phyloP scores from a whole-genome alignment of 305 asterid species.

The Solanum hybrid region DNA sequence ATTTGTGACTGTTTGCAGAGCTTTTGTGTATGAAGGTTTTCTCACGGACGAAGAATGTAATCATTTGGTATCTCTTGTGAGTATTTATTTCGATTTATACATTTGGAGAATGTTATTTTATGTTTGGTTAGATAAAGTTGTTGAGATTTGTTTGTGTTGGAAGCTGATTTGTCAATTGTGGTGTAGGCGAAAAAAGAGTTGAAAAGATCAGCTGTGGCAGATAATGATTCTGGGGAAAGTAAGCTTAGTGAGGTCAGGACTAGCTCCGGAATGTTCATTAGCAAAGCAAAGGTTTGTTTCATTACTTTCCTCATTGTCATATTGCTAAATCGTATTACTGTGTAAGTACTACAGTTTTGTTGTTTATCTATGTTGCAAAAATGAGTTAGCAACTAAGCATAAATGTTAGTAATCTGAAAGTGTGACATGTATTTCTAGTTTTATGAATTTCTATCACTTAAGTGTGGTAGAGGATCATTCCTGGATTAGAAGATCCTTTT shows the following conservation, averaged over 20 bases:
- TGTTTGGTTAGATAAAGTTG: not conserved
- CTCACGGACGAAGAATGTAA: constrained; percentile 82
- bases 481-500: not conserved
- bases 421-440: not conserved
- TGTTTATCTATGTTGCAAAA: not conserved
- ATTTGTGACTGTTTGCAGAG: constrained; percentile 29
- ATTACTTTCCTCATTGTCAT: not conserved
- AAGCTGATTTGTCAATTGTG: not conserved
- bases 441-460: not conserved
- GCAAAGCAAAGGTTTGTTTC: constrained; percentile 60
- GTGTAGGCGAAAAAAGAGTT: constrained; percentile 76
- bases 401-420: not conserved
- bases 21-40: constrained; percentile 83
- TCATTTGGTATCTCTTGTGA: constrained; percentile 74
- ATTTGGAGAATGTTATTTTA: not conserved
- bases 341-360: constrained; percentile 1
- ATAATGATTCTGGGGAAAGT: constrained; percentile 66
- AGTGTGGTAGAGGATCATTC: not conserved
- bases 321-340: not conserved
- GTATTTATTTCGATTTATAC: constrained; percentile 12
- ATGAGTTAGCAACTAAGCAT: not conserved
- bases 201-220: constrained; percentile 89
- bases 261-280: constrained; percentile 91
- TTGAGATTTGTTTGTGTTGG: not conserved
- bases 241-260: constrained; percentile 78